Evolutionary conservation across 2,329 filamentous ascomycete species (phyloP), one percentile per base, ranked within the genome.

Genomic region (Orbilia oligospora): DNA sequence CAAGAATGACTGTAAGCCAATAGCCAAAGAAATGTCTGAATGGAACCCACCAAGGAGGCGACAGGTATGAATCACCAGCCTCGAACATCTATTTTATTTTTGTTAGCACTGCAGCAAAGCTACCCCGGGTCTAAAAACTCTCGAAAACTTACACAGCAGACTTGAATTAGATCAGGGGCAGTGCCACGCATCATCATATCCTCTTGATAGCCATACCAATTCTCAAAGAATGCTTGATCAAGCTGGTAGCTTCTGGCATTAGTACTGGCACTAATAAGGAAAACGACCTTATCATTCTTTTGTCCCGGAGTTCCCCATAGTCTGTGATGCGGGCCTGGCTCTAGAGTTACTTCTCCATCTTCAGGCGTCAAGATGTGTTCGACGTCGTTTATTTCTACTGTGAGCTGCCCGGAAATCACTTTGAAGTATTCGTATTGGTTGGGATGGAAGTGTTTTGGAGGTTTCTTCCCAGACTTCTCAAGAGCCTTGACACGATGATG

Each of bases 131-230:
- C 22, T 5, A 3, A 2, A n/a, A 44, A 44, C 16, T 27, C 9
- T 33, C 27, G 18, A 20, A 24, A 36, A 79, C 80, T 72, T 79
- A 84, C 84, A 24, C 80, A 80, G 48, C 84, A 76, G 68, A 83
- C 80, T 80, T 85, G 84, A 30, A 85, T 81, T 49, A 83, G 71
- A 63, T 83, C 80, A 22, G 84, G 20, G 44, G 73, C 75, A 30
- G 81, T 81, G 10, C 82, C 82, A 33, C 82, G 70, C 14, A 83
- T 53, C 1, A 84, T 58, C 12, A 81, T 78, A 20, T 83, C 82
- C 41, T 84, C 81, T 81, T 82, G 82, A 53, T 83, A 83, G 8
- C 83, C 83, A 76, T 85, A 85, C 84, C 84, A 85, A 73, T 85
- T 85, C 80, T 84, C 80, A 58, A 84, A 84, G 68, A 84, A 85